These are phyloP conservation scores for Aspergillus cristatus DNA, from an alignment of 495 filamentous ascomycete genomes.

Conservation along the genomic window DNA sequence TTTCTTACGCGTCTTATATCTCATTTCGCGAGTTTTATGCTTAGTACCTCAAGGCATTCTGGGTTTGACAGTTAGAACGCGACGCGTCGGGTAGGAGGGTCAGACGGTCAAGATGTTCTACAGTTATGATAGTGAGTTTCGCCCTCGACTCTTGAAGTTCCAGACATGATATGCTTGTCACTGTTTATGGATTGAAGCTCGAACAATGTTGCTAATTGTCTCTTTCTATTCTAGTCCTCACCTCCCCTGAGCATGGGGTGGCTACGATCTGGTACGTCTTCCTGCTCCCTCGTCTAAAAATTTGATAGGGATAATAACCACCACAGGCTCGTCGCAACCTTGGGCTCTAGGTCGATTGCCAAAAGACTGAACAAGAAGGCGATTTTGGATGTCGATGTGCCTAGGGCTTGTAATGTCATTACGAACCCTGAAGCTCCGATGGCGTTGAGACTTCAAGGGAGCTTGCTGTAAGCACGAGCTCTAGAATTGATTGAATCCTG, in stretches of 20 bases:
- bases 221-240: slow-evolving; percentile 56
- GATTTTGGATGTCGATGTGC: slow-evolving; percentile 79
- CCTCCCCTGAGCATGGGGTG: slow-evolving; percentile 78
- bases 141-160: too few relatives aligned
- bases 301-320: slow-evolving; percentile 1
- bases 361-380: slow-evolving; percentile 76
- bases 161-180: too few relatives aligned
- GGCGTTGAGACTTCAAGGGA: slow-evolving; percentile 86
- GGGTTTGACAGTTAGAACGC: too few relatives aligned
- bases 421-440: slow-evolving; percentile 77
- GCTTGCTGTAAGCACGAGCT: slow-evolving; percentile 54
- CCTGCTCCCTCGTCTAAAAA: not conserved
- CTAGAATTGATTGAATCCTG: not conserved
- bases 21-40: too few relatives aligned
- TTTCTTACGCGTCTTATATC: too few relatives aligned
- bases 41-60: too few relatives aligned
- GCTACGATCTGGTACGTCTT: slow-evolving; percentile 75
- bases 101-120: slow-evolving; percentile 67
- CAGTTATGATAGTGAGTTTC: slow-evolving; percentile 73
- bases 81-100: too few relatives aligned
- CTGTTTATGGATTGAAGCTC: not conserved
- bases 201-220: slow-evolving; percentile 10
- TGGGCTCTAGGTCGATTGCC: slow-evolving; percentile 64
- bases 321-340: slow-evolving; percentile 83
- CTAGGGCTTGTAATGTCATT: slow-evolving; percentile 80